Conservation (phyloP, 108 stramenopile genomes). For the Nannochloropsis gaditana region DNA sequence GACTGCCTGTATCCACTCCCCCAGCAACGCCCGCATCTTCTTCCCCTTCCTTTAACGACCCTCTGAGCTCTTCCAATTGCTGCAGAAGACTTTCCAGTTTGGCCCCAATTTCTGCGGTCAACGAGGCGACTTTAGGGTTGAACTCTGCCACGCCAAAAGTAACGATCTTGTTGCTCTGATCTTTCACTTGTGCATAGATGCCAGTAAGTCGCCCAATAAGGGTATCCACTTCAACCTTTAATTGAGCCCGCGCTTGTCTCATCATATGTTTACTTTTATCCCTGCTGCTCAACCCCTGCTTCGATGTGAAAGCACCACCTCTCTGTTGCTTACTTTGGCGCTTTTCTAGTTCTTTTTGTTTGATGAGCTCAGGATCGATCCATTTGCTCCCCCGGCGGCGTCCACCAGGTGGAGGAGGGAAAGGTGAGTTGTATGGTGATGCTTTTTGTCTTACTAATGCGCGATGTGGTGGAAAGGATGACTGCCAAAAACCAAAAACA, state of each 20-base stretch:
- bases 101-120: background rate
- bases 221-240: background rate
- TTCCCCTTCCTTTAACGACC: background rate
- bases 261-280: background rate
- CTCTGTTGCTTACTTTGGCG: background rate
- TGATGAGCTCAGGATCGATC: conserved; percentile 6
- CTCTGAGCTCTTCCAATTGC: background rate
- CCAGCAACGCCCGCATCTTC: background rate
- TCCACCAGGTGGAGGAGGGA: background rate
- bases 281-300: background rate
- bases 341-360: conserved; percentile 5
- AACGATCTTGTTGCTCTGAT: conserved; percentile 20
- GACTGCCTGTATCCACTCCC: background rate
- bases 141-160: conserved; percentile 9
- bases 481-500: too few relatives aligned
- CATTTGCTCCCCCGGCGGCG: background rate
- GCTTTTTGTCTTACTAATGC: background rate
- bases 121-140: background rate
- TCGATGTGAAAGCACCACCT: background rate
- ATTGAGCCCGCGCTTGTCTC: background rate
- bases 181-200: background rate
- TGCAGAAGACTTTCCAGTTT: background rate
- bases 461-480: too few relatives aligned
- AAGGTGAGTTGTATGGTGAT: background rate
- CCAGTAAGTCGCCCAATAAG: background rate